Base-by-base conservation (phyloP, 352 stramenopile genomes). In the Globisporangium lucens region DNA sequence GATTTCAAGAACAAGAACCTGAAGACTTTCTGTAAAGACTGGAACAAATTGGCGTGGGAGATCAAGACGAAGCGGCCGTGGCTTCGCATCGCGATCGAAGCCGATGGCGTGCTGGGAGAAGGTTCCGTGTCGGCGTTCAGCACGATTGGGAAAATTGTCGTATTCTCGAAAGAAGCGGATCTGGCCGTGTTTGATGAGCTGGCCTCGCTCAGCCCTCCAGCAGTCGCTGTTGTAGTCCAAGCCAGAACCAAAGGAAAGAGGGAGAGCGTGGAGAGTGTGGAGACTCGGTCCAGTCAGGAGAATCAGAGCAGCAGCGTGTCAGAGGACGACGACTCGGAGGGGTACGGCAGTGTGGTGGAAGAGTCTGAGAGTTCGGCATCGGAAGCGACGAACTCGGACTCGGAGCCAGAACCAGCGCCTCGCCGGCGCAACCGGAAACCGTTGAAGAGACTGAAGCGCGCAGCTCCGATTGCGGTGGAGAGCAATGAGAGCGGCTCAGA, bases 41-140 rank as follows among this genome's bases (percentile, higher is more conserved):
- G 36, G n/a, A 69, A 65, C 57, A 64, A 53, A 17, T 20, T 61
- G 41, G 51, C 56, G 24, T 29, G 41, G 17, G 15, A 65, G 22
- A 22, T 69, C 24, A 55, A 43, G 30, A 29, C 6, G 5, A 60
- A 20, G 24, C 47, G 57, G 15, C 35, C 65, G 47, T 69, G 65
- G 56, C 22, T 69, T 5, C 46, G 30, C 0, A 22, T 69, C 12
- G 46, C 57, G 12, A 52, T 64, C 4, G 56, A 65, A 6, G 38
- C 65, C 0, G 65, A 69, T 35, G 65, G 65, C 27, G 65, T 69
- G 3, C 35, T 65, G 33, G 56, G 65, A 13, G 43, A 65, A 46
- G 47, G 51, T 20, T 46, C 30, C 13, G 51, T 69, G 2, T 69
- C 65, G 33, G 65, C 65, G 33, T 64, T 69, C 46, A 65, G 65